Evolutionary conservation across 352 stramenopile species (phyloP).

Genomic region (Plasmopara viticola): DNA sequence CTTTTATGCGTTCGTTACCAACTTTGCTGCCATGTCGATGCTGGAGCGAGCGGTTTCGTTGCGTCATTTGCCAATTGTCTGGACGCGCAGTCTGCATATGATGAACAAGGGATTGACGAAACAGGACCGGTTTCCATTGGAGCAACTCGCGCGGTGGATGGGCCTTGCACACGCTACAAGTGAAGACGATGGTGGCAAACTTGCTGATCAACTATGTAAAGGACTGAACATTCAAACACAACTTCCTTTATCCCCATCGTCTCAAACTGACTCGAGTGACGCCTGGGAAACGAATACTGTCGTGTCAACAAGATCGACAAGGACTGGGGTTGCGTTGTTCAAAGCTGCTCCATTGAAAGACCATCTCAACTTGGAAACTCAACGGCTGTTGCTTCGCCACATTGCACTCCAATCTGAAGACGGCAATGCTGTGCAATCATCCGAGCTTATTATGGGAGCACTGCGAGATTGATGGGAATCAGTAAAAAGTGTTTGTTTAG

Average conservation of each 20-base stretch:
- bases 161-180: slow-evolving; percentile 7
- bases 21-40: slow-evolving; percentile 25
- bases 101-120: slow-evolving; percentile 66
- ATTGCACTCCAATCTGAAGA: slow-evolving; percentile 15
- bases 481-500: too few species aligned
- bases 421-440: not conserved
- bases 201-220: slow-evolving; percentile 30
- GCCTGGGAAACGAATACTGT: too few species aligned
- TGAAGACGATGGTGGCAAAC: slow-evolving; percentile 12
- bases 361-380: slow-evolving; percentile 15
- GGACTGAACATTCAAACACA: slow-evolving; percentile 45
- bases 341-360: slow-evolving; percentile 25
- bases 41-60: slow-evolving; percentile 39
- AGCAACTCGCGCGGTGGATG: slow-evolving; percentile 35
- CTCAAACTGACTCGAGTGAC: not conserved
- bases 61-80: slow-evolving; percentile 36
- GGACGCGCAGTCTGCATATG: slow-evolving; percentile 27
- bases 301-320: not conserved
- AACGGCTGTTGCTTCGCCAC: slow-evolving; percentile 16
- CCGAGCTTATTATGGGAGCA: too few species aligned
- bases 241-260: not conserved
- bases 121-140: slow-evolving; percentile 42
- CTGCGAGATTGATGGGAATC: too few species aligned
- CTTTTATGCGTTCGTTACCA: slow-evolving; percentile 25
- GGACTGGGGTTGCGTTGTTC: slow-evolving; percentile 25